Conservation (phyloP, 352 stramenopile species). For the Globisporangium nodosum region DNA sequence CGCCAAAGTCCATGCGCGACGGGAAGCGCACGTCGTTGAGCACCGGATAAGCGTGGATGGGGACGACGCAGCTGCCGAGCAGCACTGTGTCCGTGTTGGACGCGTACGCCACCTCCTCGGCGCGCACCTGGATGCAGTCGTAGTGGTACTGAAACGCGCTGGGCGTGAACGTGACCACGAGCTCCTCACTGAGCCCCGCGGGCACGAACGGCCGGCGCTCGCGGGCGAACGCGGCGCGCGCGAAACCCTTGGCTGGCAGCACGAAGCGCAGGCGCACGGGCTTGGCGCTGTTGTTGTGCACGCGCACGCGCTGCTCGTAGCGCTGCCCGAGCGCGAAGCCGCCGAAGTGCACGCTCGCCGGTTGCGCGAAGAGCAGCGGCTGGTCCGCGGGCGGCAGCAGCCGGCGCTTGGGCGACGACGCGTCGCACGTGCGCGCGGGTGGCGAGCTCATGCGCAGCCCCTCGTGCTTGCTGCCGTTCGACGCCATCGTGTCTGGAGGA, state of each 20-base stretch:
- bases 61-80: slow-evolving; percentile 49
- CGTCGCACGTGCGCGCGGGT: slow-evolving; percentile 9
- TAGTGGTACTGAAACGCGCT: slow-evolving; percentile 86
- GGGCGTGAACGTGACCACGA: slow-evolving; percentile 69
- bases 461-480: slow-evolving; percentile 10
- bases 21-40: slow-evolving; percentile 77
- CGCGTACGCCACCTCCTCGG: slow-evolving; percentile 65
- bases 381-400: slow-evolving; percentile 18
- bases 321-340: slow-evolving; percentile 64
- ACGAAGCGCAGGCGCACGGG: slow-evolving; percentile 68
- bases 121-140: slow-evolving; percentile 76
- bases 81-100: slow-evolving; percentile 38
- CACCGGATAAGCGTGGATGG: slow-evolving; percentile 85
- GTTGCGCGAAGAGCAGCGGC: slow-evolving; percentile 42
- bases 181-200: slow-evolving; percentile 68
- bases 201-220: slow-evolving; percentile 64
- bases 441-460: slow-evolving; percentile 12
- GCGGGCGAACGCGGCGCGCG: slow-evolving; percentile 44
- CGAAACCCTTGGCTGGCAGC: slow-evolving; percentile 37
- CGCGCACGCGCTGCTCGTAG: slow-evolving; percentile 57
- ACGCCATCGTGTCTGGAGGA: slow-evolving; percentile 1
- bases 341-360: slow-evolving; percentile 83
- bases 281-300: slow-evolving; percentile 77
- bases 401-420: slow-evolving; percentile 17
- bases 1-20: slow-evolving; percentile 77